Percentiles rank a stretch among this genome's conserved stretches.
phyloP scores from a whole-genome alignment of 1,139 yeast species.

The Candida pseudoviswanathii region DNA sequence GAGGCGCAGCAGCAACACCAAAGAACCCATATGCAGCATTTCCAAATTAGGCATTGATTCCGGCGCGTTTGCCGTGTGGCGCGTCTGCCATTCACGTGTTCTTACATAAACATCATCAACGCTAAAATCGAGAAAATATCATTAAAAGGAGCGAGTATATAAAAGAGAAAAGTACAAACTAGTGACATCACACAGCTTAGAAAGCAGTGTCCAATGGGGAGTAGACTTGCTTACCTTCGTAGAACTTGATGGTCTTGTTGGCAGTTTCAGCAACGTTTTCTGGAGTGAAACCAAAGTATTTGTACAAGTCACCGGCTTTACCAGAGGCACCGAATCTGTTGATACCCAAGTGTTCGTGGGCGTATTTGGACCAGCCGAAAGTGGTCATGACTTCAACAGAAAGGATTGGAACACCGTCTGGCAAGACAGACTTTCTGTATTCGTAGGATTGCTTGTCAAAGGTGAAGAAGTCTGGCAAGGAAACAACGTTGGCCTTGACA shows the following conservation, averaged over 20 bases:
- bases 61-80: too few species aligned
- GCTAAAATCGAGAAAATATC: too few species aligned
- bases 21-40: too few species aligned
- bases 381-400: slow-evolving; percentile 95
- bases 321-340: slow-evolving; percentile 98
- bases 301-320: slow-evolving; percentile 81
- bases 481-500: slow-evolving; percentile 78
- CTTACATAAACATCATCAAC: too few species aligned
- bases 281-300: slow-evolving; percentile 86
- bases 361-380: slow-evolving; percentile 91
- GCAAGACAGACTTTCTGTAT: slow-evolving; percentile 84
- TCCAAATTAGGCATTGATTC: too few species aligned
- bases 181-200: slow-evolving; percentile 21
- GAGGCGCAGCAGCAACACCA: too few species aligned
- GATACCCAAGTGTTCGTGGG: slow-evolving; percentile 96
- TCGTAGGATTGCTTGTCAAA: slow-evolving; percentile 82
- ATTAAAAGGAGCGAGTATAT: background rate
- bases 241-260: slow-evolving; percentile 74
- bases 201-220: slow-evolving; percentile 88
- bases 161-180: background rate
- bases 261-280: slow-evolving; percentile 93
- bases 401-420: slow-evolving; percentile 91
- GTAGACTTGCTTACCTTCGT: slow-evolving; percentile 69
- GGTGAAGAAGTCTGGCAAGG: slow-evolving; percentile 90
- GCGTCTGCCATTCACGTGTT: too few species aligned